Evolutionary conservation across 139 green algal species (phyloP), one percentile per base, ranked within the genome.

Genomic region (Astrephomene gubernaculifera): DNA sequence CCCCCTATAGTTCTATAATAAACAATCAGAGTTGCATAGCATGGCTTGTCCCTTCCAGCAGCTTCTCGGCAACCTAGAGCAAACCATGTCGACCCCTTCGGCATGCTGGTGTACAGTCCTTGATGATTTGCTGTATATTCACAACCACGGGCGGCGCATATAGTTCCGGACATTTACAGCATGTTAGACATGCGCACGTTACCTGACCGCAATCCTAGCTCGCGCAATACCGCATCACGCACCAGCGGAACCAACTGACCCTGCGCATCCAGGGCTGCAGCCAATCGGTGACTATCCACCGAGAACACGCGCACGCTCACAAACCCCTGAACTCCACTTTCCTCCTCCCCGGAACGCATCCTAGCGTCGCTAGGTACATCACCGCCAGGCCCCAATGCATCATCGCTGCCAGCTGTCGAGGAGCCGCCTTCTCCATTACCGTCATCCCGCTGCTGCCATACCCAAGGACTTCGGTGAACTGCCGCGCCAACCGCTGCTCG

Each of bases 271-370:
- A 98, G 87, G 8, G 91, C 91, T 43, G 94, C 79, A 0, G 96
- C 96, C 61, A 98, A 89, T 14, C 96, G 90, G 89, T 98, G 96
- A 24, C 79, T 89, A 73, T 96, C 89, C 41, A 96, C 85, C 25
- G 69, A 81, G 64, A 92, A 95, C 29, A 94, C 86, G 41, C 53
- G 39, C 25, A 87, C 57, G 17, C 9, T 27, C 61, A 79, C 71
- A 25, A 21, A 44, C 41, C 41, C 36, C 54, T 74, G 3, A n/a
- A n/a, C n/a, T n/a, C n/a, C n/a, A n/a, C n/a, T n/a, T n/a, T n/a
- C n/a, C n/a, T n/a, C n/a, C n/a, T n/a, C n/a, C n/a, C n/a, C n/a
- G n/a, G n/a, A n/a, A n/a, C n/a, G n/a, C n/a, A n/a, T n/a, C n/a
- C n/a, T n/a, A n/a, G n/a, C n/a, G n/a, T n/a, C n/a, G n/a, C n/a